Base-by-base conservation (phyloP, 1,284 basidiomycete species). In the Leccinum variabile region DNA sequence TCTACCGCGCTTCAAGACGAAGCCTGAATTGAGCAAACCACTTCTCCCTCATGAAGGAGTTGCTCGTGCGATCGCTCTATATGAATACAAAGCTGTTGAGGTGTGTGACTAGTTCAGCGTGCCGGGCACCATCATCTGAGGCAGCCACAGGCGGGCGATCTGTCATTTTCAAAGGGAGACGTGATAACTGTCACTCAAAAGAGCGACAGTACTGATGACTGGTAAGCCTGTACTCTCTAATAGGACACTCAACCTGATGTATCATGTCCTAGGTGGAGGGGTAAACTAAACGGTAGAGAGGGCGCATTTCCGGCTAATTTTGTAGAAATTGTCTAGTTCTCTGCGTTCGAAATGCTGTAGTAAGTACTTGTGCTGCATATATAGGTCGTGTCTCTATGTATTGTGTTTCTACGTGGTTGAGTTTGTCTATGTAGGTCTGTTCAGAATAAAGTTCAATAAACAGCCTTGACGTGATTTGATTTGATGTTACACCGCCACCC, bases 81-180 rank as follows among this genome's bases (percentile, higher is more conserved):
- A 84, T 72, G 84, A 91, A 72, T 95, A 93, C 75, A 75, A 82
- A 53, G 90, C 89, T 7, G 82, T 88, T 6, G 86, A 93, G 80
- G 84, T 88, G 67, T 56, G 79, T 70, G 39, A 14, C 49, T 39
- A 53, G 61, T 50, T 63, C 25, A n/a, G 28, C 60, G n/a, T 30
- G 4, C 16, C 5, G 25, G 35, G 22, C 54, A 57, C 60, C 60
- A 28, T 65, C 28, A 56, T 14, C 57, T 66, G 33, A 65, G 28
- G 49, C 18, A 5, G 25, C 3, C 22, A 62, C 65, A 93, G 89
- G 68, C 79, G 11, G 94, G 91, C 2, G 95, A 97, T 76, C 74
- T 97, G 50, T 89, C 90, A 1, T 92, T 97, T 73, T 81, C 78
- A n/a, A 93, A 90, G 74, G 93, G 93, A 1, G 89, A 96, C 66